Evolutionary conservation across 495 filamentous ascomycete species (phyloP), one percentile per base, ranked within the genome.

Genomic region (Talaromyces borbonicus): DNA sequence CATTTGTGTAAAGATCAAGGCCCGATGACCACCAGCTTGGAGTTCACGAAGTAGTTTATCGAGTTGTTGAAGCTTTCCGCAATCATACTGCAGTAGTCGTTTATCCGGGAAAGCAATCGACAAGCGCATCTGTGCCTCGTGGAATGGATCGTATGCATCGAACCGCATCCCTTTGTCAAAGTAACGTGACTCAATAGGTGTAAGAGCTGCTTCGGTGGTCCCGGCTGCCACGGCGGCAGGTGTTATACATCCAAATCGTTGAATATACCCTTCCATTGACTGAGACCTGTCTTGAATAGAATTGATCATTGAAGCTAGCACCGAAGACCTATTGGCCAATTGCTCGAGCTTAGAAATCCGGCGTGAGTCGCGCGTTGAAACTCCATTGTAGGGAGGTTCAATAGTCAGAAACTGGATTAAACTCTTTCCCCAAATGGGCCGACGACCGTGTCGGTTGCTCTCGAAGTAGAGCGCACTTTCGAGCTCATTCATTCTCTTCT

Each of bases 1-100:
- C 93, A 99, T 99, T 56, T 99, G 93, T 1, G 93, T 97, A 67
- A 99, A 99, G 61, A 99, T 97, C 24, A 99, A 68, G 4, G 87
- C 90, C 5, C 93, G 85, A 57, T 96, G 92, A 12, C 89, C 87
- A 43, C 87, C 87, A 5, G 85, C 79, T 63, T 96, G 89, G 1
- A 97, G 73, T 41, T 85, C 80, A 16, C 92, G 84, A 22, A 99
- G 77, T 7, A 99, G 77, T 48, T 77, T 80, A 56, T 90, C 90
- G 11, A 99, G 80, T 20, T 83, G 79, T 53, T 99, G 93, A 8
- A 99, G 76, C 59, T 99, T 99, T 43, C 93, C 93, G 57, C 93
- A 97, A 64, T 99, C 93, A 55, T 95, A 99, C 57, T 97, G 90
- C 2, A 99, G 73, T 25, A 99, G 75, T 9, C 92, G 78, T 60